phyloP scores from a whole-genome alignment of 495 filamentous ascomycete genomes.

The Podospora pseudopauciseta region DNA sequence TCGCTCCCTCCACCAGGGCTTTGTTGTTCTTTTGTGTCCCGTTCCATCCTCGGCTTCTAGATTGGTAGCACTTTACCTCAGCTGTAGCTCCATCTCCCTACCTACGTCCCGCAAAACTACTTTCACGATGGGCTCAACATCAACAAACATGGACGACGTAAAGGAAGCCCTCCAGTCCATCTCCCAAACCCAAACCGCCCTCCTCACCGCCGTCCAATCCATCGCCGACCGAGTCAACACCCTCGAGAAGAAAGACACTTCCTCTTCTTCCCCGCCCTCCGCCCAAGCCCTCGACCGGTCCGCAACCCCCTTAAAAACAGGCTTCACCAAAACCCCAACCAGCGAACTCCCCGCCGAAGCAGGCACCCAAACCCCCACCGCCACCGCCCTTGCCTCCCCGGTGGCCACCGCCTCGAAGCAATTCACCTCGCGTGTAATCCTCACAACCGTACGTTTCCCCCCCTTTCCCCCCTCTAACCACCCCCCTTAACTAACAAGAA shows the following conservation, averaged over 20 bases:
- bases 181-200: slow-evolving; percentile 53
- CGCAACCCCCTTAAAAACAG: slow-evolving; percentile 24
- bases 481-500: too few relatives aligned
- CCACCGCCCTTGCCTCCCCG: slow-evolving; percentile 10
- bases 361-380: slow-evolving; percentile 27
- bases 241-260: slow-evolving; percentile 22
- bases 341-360: slow-evolving; percentile 32
- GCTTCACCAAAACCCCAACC: slow-evolving; percentile 23
- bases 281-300: slow-evolving; percentile 7
- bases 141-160: slow-evolving; percentile 47
- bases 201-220: slow-evolving; percentile 60
- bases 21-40: slow-evolving; percentile 7
- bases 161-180: slow-evolving; percentile 50
- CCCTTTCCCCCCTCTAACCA: too few relatives aligned
- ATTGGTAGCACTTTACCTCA: not conserved
- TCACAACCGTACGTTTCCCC: slow-evolving; percentile 54
- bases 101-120: not conserved
- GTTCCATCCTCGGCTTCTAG: not conserved
- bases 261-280: not conserved
- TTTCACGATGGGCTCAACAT: slow-evolving; percentile 13
- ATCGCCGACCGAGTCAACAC: slow-evolving; percentile 54
- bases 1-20: not conserved
- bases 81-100: not conserved
- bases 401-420: slow-evolving; percentile 18
- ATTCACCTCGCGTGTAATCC: slow-evolving; percentile 38